phyloP scores from a whole-genome alignment of 257 asterid genomes.

The Craterostigma plantagineum region DNA sequence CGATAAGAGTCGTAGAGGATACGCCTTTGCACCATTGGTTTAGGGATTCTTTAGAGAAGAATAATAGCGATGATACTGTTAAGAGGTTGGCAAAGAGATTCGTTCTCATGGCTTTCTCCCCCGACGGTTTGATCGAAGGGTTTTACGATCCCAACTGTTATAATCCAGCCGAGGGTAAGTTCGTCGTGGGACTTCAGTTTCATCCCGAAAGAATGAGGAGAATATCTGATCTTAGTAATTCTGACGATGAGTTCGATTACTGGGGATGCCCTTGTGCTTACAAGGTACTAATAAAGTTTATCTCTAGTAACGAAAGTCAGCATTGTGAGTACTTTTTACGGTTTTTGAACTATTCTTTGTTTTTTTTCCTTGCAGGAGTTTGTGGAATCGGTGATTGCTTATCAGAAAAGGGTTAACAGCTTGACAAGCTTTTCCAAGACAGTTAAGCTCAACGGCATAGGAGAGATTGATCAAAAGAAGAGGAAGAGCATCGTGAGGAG shows the following conservation, averaged over 20 bases:
- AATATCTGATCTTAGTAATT: constrained; percentile 13
- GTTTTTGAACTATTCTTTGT: too few relatives aligned
- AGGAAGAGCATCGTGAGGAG: constrained; percentile 27
- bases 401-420: constrained; percentile 22
- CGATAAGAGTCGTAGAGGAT: constrained; percentile 25
- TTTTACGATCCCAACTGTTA: constrained; percentile 75
- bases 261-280: constrained; percentile 71
- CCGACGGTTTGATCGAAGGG: constrained; percentile 76
- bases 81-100: constrained; percentile 68
- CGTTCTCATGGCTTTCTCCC: constrained; percentile 77
- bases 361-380: constrained; percentile 28
- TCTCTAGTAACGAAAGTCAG: background rate
- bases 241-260: constrained; percentile 42
- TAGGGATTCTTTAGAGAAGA: constrained; percentile 30
- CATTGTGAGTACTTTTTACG: background rate
- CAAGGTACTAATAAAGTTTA: constrained; percentile 19
- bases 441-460: background rate
- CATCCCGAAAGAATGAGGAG: constrained; percentile 83
- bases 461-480: constrained; percentile 21
- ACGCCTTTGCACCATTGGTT: constrained; percentile 75
- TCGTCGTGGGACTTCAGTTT: constrained; percentile 87
- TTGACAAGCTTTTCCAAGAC: background rate
- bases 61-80: constrained; percentile 30
- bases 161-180: constrained; percentile 75
- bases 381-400: constrained; percentile 52